Evolutionary conservation across 306 rosid genomes (phyloP).

Genomic region (Carpinus fangiana): DNA sequence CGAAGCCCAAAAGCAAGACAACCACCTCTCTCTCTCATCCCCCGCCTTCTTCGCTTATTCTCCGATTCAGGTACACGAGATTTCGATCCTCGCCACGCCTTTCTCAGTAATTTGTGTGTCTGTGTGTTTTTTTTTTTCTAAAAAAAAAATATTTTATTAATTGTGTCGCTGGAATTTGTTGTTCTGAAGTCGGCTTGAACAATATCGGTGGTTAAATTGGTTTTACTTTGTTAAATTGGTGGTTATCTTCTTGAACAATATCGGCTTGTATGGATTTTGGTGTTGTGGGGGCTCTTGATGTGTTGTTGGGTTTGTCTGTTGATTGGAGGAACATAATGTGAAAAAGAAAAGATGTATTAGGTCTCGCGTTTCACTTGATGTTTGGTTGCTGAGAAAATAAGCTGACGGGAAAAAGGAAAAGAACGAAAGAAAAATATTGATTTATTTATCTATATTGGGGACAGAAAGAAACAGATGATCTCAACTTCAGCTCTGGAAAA

Average conservation of each 20-base stretch:
- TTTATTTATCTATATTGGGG: no score
- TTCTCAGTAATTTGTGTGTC: background rate
- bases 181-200: background rate
- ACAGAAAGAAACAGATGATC: background rate
- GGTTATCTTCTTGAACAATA: background rate
- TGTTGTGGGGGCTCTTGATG: background rate
- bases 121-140: background rate
- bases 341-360: no score
- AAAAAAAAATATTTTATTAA: background rate
- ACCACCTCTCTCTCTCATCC: background rate
- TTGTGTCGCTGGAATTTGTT: background rate
- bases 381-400: background rate
- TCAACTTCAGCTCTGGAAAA: background rate
- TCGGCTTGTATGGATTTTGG: background rate
- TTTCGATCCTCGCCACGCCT: background rate
- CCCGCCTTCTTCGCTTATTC: background rate
- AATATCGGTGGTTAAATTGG: background rate
- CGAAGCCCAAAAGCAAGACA: background rate
- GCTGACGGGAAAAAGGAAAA: background rate
- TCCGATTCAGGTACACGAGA: background rate
- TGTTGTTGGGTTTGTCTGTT: background rate
- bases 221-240: background rate
- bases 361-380: background rate
- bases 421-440: background rate
- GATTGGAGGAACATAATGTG: no score